These are phyloP conservation scores for Dioscorea cayenensis DNA, from an alignment of 116 monocot species.

Conservation along the genomic window DNA sequence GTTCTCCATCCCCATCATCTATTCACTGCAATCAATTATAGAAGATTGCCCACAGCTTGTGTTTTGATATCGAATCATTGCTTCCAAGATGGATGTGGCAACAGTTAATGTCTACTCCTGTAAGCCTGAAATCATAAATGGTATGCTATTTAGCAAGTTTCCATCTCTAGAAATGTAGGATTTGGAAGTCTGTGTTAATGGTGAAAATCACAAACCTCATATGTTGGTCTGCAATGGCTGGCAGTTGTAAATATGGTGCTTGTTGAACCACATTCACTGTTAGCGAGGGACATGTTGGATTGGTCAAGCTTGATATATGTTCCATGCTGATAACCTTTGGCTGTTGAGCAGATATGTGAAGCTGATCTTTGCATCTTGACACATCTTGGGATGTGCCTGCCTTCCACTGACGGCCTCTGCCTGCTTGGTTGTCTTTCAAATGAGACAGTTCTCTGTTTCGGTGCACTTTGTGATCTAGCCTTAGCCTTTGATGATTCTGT, in stretches of 20 bases:
- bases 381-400: slow-evolving; percentile 58
- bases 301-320: slow-evolving; percentile 64
- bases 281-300: slow-evolving; percentile 60
- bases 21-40: no score
- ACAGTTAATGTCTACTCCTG: background rate
- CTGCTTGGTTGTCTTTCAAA: slow-evolving; percentile 63
- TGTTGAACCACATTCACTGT: slow-evolving; percentile 82
- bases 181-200: background rate
- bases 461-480: slow-evolving; percentile 81
- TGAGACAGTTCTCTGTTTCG: slow-evolving; percentile 60
- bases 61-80: background rate
- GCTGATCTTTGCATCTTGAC: slow-evolving; percentile 77
- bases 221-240: slow-evolving; percentile 55
- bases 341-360: slow-evolving; percentile 46
- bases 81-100: background rate
- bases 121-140: background rate
- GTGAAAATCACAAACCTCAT: slow-evolving; percentile 30
- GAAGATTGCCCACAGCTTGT: no score
- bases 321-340: slow-evolving; percentile 30
- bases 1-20: no score
- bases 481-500: slow-evolving; percentile 89
- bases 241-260: slow-evolving; percentile 53
- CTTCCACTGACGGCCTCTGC: slow-evolving; percentile 49
- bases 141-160: background rate
- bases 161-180: background rate